Base-by-base conservation (phyloP, 805 yeast species). In the Ogataea minuta region DNA sequence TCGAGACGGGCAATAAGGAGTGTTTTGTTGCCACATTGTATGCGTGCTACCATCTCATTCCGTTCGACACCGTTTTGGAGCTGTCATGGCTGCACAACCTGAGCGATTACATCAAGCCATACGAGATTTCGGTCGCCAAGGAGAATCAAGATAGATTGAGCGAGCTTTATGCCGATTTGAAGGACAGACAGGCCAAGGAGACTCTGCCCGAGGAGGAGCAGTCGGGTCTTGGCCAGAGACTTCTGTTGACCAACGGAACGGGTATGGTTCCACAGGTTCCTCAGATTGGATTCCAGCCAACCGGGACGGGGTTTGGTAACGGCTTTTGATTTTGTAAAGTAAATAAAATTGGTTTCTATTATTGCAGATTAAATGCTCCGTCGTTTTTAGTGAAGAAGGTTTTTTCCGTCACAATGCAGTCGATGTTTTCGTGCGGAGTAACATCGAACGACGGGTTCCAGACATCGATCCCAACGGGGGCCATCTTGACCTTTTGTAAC, bases 371-470 rank as follows among this genome's bases (percentile, higher is more conserved):
- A 52, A 81, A 84, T 8, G 65, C 52, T 2, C 88, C 89, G 10
- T 63, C 31, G 0, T 32, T 28, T 54, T 84, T 84, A 23, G 64
- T 63, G 14, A 74, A 70, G 2, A 71, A 79, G 3, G 76, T 75
- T 39, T 77, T 76, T 63, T 91, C 98, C 1, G 97, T 91, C 24
- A 91, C 87, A 44, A 93, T 88, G 43, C 88, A 85, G 57, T 89
- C 96, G 39, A 91, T 89, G 26, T 83, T 66, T 31, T 72, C 73
- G 53, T 81, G 80, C 0, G 96, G 96, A 3, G 98, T 88, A 11
- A 93, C 88, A 57, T 91, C 99, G 55, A 91, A 91, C 0, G 97
- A 84, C 1, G 99, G 99, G 55, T 93, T 93, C 97, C 97, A 91
- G 2, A 89, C 96, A 4, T 72, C 66, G 23, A 90, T 82, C 0